These are phyloP conservation scores for Paramecium tetraurelia DNA, from an alignment of 73 alveolate species.

Conservation along the genomic window DNA sequence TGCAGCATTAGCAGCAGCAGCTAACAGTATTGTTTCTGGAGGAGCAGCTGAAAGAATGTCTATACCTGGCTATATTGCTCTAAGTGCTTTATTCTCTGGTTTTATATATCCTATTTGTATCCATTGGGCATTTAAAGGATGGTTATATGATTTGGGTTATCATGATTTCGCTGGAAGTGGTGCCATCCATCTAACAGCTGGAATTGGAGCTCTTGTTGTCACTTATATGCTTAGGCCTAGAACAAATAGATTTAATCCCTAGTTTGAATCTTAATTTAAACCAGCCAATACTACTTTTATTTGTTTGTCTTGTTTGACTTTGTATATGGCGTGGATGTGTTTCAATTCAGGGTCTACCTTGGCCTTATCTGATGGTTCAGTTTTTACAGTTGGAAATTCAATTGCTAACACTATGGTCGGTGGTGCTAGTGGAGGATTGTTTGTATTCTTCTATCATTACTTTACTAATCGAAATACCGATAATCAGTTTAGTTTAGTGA, in stretches of 20 bases:
- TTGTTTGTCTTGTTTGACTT: constrained; percentile 14
- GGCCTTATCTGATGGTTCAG: constrained; percentile 1
- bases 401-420: constrained; percentile 35
- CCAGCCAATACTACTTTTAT: constrained; percentile 1
- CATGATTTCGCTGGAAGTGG: constrained; percentile 59
- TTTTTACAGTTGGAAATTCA: neutral
- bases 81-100: constrained; percentile 29
- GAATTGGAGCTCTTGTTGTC: constrained; percentile 40
- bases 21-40: constrained; percentile 44
- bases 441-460: constrained; percentile 13
- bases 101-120: constrained; percentile 5
- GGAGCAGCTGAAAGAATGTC: constrained; percentile 56
- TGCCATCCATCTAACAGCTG: constrained; percentile 44
- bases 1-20: constrained; percentile 48
- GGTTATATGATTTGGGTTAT: constrained; percentile 46
- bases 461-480: constrained; percentile 24
- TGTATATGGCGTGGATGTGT: constrained; percentile 53
- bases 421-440: constrained; percentile 39
- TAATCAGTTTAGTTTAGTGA: constrained; percentile 8
- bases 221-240: constrained; percentile 27
- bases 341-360: constrained; percentile 38
- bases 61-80: neutral
- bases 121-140: constrained; percentile 12
- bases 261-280: neutral
- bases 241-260: neutral